These are phyloP conservation scores for Globisporangium ultimum DNA, from an alignment of 352 stramenopile species.

Conservation along the genomic window DNA sequence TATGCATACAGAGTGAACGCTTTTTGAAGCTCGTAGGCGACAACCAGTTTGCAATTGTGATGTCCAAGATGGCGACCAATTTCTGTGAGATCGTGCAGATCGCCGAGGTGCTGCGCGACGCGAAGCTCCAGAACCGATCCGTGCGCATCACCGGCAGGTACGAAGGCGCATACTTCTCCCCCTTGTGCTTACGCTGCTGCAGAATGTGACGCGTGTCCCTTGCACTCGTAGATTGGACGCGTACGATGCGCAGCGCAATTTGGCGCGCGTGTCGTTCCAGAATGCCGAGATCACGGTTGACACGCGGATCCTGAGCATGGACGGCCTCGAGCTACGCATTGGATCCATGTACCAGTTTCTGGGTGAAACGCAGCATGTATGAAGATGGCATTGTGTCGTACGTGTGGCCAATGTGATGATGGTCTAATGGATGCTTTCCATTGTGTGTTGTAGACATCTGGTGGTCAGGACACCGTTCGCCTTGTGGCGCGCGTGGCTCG, in stretches of 20 bases:
- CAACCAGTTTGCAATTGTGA: background rate
- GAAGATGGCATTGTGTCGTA: background rate
- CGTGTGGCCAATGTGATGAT: too few species aligned
- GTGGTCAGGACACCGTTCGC: too few species aligned
- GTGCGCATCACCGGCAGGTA: constrained; percentile 74
- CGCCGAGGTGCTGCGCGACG: constrained; percentile 63
- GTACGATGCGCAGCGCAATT: constrained; percentile 49
- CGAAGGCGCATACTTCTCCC: background rate
- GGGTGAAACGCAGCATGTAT: constrained; percentile 60
- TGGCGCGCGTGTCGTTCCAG: constrained; percentile 66
- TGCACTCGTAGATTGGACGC: constrained; percentile 35
- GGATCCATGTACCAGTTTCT: constrained; percentile 85
- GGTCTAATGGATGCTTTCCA: too few species aligned
- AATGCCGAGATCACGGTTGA: constrained; percentile 57
- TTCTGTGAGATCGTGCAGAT: constrained; percentile 80
- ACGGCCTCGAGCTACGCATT: constrained; percentile 50
- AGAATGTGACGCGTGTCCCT: background rate
- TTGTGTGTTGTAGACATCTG: too few species aligned
- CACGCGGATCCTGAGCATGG: constrained; percentile 49
- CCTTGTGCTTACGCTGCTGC: background rate
- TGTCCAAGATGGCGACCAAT: constrained; percentile 7
- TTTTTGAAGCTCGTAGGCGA: background rate
- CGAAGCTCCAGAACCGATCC: constrained; percentile 64
- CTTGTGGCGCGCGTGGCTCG: constrained; percentile 64
- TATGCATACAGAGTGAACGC: background rate